Evolutionary conservation across 2,329 filamentous ascomycete species (phyloP).

Genomic region (Macrophomina phaseolina): DNA sequence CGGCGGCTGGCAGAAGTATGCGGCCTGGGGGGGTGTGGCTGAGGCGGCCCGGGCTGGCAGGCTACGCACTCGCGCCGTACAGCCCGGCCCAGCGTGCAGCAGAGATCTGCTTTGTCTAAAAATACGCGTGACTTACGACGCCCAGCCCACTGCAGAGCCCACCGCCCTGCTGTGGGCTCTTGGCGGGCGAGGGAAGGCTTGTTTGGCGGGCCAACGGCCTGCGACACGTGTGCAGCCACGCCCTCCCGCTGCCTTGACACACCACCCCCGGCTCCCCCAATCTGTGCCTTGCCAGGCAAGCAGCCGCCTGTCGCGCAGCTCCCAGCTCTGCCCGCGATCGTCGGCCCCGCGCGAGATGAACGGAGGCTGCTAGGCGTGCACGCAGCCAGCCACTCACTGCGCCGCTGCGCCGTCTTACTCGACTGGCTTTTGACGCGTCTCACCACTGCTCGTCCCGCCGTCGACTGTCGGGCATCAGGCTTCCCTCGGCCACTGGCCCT

Average conservation of each 20-base stretch:
- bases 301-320: background rate
- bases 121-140: constrained; percentile 15
- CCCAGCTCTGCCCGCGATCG: background rate
- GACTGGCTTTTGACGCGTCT: constrained; percentile 11
- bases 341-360: background rate
- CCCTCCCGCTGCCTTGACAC: constrained; percentile 18
- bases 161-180: constrained; percentile 1
- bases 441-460: background rate
- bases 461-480: no score
- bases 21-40: constrained; percentile 19
- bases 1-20: constrained; percentile 8
- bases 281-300: constrained; percentile 4
- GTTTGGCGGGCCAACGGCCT: constrained; percentile 2
- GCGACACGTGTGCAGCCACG: constrained; percentile 25
- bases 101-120: constrained; percentile 2
- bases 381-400: constrained; percentile 1
- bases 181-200: background rate
- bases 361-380: background rate
- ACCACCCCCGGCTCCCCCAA: background rate
- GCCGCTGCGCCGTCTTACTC: background rate
- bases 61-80: constrained; percentile 2
- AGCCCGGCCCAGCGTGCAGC: background rate
- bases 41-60: background rate
- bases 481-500: background rate
- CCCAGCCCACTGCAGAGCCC: constrained; percentile 10